A percentile compares a stretch with the other conserved stretches of the same genome.
phyloP scores from a whole-genome alignment of 352 stramenopile genomes.

The Salisapilia sapeloensis region DNA sequence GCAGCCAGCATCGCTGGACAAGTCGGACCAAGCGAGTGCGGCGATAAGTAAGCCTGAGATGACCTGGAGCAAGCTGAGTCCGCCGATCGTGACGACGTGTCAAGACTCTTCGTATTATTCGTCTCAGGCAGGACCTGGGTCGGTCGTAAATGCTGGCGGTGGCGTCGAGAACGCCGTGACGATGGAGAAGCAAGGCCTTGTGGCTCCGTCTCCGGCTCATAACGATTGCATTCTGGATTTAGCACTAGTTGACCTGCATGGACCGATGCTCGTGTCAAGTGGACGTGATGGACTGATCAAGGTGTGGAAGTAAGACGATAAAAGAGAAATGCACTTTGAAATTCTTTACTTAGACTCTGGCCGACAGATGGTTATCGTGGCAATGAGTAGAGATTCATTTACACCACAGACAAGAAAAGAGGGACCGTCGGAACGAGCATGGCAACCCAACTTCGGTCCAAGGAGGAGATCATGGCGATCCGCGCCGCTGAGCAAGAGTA shows the following conservation, averaged over 20 bases:
- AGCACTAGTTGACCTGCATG: constrained; percentile 86
- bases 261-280: constrained; percentile 84
- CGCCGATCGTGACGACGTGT: constrained; percentile 70
- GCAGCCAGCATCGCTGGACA: neutral
- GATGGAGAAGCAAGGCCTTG: constrained; percentile 79
- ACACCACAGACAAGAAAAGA: no score
- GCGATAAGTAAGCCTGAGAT: constrained; percentile 64
- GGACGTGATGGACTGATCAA: constrained; percentile 93
- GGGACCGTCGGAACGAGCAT: no score
- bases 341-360: no score
- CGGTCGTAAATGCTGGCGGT: constrained; percentile 23
- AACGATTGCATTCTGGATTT: constrained; percentile 92
- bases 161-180: constrained; percentile 52
- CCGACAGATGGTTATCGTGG: no score
- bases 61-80: constrained; percentile 75
- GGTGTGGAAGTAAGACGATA: constrained; percentile 87
- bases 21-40: constrained; percentile 3
- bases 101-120: constrained; percentile 67
- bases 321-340: no score
- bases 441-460: constrained; percentile 66
- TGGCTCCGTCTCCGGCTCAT: constrained; percentile 76
- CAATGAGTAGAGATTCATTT: no score
- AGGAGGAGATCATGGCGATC: constrained; percentile 73
- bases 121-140: constrained; percentile 20
- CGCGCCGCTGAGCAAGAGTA: constrained; percentile 58